Evolutionary conservation across 495 filamentous ascomycete genomes (phyloP).

Genomic region (Aspergillus homomorphus): DNA sequence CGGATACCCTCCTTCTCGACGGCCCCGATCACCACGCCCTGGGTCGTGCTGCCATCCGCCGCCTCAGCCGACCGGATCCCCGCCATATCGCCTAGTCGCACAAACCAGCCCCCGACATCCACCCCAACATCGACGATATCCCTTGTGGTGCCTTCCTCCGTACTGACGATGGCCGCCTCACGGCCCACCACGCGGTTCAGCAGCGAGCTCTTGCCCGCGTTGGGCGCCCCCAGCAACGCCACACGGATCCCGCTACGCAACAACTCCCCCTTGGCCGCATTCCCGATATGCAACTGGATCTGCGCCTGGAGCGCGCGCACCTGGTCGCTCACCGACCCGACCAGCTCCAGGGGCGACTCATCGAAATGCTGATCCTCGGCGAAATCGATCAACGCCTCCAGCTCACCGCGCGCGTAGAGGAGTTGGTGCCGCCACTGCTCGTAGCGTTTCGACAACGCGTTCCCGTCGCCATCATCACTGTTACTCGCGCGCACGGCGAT

Average conservation of each 20-base stretch:
- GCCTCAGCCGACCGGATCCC: constrained; percentile 58
- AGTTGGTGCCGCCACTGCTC: constrained; percentile 78
- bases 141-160: constrained; percentile 86
- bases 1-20: constrained; percentile 90
- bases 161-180: constrained; percentile 91
- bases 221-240: constrained; percentile 84
- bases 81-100: constrained; percentile 88
- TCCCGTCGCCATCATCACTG: not conserved
- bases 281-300: constrained; percentile 65
- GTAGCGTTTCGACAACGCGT: constrained; percentile 70
- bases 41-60: constrained; percentile 12
- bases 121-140: constrained; percentile 92
- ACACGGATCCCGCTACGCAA: constrained; percentile 82
- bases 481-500: constrained; percentile 71
- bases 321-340: constrained; percentile 62
- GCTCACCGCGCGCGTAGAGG: constrained; percentile 78
- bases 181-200: constrained; percentile 88
- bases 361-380: constrained; percentile 97
- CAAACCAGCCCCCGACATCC: constrained; percentile 85
- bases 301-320: constrained; percentile 56
- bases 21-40: constrained; percentile 53
- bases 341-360: constrained; percentile 70
- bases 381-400: constrained; percentile 96
- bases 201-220: constrained; percentile 92
- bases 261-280: constrained; percentile 80